Evolutionary conservation across 2,329 filamentous ascomycete species (phyloP).

Genomic region (Acrocalymma vagum): DNA sequence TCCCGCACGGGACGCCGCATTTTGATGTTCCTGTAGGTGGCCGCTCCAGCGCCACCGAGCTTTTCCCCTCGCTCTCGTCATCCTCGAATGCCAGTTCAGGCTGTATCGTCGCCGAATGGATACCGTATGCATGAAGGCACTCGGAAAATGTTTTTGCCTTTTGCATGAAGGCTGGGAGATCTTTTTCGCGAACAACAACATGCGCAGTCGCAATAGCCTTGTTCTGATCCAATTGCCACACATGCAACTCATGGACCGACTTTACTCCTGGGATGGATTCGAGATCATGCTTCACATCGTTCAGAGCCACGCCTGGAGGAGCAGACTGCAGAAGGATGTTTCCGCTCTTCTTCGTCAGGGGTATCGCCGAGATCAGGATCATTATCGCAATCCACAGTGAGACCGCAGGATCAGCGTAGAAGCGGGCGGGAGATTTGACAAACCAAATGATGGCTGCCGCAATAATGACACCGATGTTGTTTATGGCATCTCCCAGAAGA

Average conservation of each 20-base stretch:
- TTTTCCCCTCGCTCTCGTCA: slow-evolving; percentile 5
- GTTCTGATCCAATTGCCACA: slow-evolving; percentile 76
- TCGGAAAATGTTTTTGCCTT: slow-evolving; percentile 70
- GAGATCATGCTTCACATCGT: slow-evolving; percentile 73
- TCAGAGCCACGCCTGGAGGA: slow-evolving; percentile 66
- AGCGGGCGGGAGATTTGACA: slow-evolving; percentile 63
- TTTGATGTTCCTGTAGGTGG: slow-evolving; percentile 35
- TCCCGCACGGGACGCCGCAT: slow-evolving; percentile 64
- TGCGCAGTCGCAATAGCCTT: slow-evolving; percentile 76
- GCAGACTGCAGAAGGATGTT: slow-evolving; percentile 74
- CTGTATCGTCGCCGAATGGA: slow-evolving; percentile 76
- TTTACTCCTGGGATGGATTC: slow-evolving; percentile 73
- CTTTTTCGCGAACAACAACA: slow-evolving; percentile 67
- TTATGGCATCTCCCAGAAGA: slow-evolving; percentile 75
- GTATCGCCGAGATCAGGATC: slow-evolving; percentile 71
- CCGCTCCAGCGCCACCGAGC: slow-evolving; percentile 14
- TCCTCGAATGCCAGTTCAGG: slow-evolving; percentile 60
- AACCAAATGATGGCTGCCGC: slow-evolving; percentile 76
- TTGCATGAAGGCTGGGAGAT: slow-evolving; percentile 66
- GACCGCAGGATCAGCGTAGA: slow-evolving; percentile 76
- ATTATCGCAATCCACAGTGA: slow-evolving; percentile 76
- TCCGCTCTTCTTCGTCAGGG: slow-evolving; percentile 69
- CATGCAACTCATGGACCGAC: slow-evolving; percentile 75
- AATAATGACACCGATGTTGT: slow-evolving; percentile 79
- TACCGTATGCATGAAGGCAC: slow-evolving; percentile 76